These are phyloP conservation scores for Candida silvicultrix DNA, from an alignment of 805 yeast genomes.

Conservation along the genomic window DNA sequence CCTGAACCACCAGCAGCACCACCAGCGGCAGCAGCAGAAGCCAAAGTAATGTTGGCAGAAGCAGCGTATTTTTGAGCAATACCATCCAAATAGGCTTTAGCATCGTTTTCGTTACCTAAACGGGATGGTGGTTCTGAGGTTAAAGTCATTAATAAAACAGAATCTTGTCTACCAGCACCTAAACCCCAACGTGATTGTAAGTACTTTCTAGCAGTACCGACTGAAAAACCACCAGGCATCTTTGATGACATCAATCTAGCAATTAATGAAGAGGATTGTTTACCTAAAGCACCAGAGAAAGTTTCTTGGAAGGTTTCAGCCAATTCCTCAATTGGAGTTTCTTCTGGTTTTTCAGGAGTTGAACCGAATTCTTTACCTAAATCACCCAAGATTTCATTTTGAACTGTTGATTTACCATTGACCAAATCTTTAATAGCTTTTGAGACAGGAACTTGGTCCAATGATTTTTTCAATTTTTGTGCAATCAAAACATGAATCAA, in stretches of 20 bases:
- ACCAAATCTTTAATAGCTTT: constrained; percentile 96
- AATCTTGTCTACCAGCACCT: constrained; percentile 90
- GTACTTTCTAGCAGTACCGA: constrained; percentile 87
- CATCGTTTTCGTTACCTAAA: constrained; percentile 81
- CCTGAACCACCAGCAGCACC: constrained; percentile 54
- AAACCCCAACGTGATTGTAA: constrained; percentile 90
- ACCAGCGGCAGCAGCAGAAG: constrained; percentile 49
- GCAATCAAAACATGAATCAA: constrained; percentile 88
- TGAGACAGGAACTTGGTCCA: constrained; percentile 78
- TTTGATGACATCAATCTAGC: constrained; percentile 92
- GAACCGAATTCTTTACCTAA: constrained; percentile 97
- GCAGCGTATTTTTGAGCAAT: constrained; percentile 83
- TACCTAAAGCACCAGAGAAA: constrained; percentile 85
- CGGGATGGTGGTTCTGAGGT: constrained; percentile 89
- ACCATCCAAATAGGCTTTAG: constrained; percentile 81
- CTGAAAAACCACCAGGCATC: constrained; percentile 99
- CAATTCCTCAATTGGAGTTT: constrained; percentile 90
- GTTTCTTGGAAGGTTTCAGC: constrained; percentile 94
- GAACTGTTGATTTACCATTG: constrained; percentile 98
- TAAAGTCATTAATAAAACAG: constrained; percentile 75
- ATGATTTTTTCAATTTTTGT: constrained; percentile 87
- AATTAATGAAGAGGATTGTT: constrained; percentile 82
- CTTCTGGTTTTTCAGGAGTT: constrained; percentile 99
- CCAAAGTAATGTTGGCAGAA: constrained; percentile 71
- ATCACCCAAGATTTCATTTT: constrained; percentile 97